Conservation (phyloP, 2,329 filamentous ascomycete genomes). For the Alternaria atra region DNA sequence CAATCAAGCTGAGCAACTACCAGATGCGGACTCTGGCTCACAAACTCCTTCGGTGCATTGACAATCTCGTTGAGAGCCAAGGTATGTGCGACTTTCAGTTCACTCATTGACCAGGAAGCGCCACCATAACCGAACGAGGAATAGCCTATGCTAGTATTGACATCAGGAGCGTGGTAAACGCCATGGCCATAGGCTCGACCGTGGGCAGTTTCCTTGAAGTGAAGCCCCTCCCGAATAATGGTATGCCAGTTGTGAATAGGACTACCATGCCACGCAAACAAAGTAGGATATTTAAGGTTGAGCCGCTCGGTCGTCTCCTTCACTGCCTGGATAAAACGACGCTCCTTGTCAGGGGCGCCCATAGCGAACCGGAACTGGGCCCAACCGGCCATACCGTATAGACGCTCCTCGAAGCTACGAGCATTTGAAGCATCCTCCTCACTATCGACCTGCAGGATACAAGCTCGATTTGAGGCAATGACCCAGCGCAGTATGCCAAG, state of each 20-base stretch:
- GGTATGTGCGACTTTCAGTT: conserved; percentile 66
- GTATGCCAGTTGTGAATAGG: conserved; percentile 83
- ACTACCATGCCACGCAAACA: conserved; percentile 91
- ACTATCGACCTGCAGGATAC: conserved; percentile 77
- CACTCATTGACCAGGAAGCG: conserved; percentile 70
- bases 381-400: conserved; percentile 72
- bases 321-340: conserved; percentile 73
- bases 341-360: conserved; percentile 89
- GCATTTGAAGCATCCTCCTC: conserved; percentile 22
- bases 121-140: conserved; percentile 20
- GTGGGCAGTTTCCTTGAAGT: conserved; percentile 70
- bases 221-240: conserved; percentile 82
- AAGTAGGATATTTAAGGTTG: conserved; percentile 66
- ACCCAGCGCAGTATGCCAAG: conserved; percentile 83
- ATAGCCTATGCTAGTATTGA: conserved; percentile 66
- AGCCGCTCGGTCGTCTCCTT: conserved; percentile 54
- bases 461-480: conserved; percentile 87
- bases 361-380: conserved; percentile 89
- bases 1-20: conserved; percentile 81
- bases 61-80: conserved; percentile 87
- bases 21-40: conserved; percentile 65
- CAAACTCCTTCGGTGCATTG: conserved; percentile 73
- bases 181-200: conserved; percentile 81
- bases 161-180: conserved; percentile 77
- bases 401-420: conserved; percentile 59